These are phyloP conservation scores for Nemania bipapillata DNA, from an alignment of 2,329 filamentous ascomycete species.

Conservation along the genomic window DNA sequence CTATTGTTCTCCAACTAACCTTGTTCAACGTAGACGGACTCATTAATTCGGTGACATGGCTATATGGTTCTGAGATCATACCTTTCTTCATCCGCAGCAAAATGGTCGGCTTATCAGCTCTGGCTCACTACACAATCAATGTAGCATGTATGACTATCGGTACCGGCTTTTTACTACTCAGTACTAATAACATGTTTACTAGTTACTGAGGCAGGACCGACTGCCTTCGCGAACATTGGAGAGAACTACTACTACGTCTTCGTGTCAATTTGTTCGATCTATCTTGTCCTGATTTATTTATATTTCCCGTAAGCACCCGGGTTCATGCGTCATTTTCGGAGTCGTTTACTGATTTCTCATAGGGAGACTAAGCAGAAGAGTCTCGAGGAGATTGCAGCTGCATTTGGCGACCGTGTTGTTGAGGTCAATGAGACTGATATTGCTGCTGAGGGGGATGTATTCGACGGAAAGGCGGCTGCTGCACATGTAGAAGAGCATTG, in stretches of 20 bases:
- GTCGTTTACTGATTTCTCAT: background rate
- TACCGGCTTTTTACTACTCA: background rate
- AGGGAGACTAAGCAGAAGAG: constrained; percentile 61
- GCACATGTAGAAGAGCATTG: constrained; percentile 1
- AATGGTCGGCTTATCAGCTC: constrained; percentile 65
- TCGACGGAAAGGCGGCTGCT: constrained; percentile 3
- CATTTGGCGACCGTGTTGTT: constrained; percentile 61
- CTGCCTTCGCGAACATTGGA: constrained; percentile 66
- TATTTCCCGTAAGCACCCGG: constrained; percentile 59
- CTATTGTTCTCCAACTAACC: background rate
- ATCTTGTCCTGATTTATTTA: constrained; percentile 63
- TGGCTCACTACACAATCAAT: constrained; percentile 66
- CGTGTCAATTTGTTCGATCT: constrained; percentile 63
- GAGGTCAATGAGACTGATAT: constrained; percentile 19
- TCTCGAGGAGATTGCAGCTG: constrained; percentile 61
- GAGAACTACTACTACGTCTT: constrained; percentile 72
- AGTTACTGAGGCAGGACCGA: constrained; percentile 65
- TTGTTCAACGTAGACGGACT: constrained; percentile 45
- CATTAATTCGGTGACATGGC: constrained; percentile 65
- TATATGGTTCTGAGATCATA: constrained; percentile 66
- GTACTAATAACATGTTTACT: constrained; percentile 2
- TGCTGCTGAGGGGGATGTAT: constrained; percentile 6
- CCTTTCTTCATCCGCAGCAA: constrained; percentile 65
- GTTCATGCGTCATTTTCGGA: background rate
- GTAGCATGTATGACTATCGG: constrained; percentile 53